These are phyloP conservation scores for Pyrus hybrid DNA, from an alignment of 331 rosid species.

Conservation along the genomic window DNA sequence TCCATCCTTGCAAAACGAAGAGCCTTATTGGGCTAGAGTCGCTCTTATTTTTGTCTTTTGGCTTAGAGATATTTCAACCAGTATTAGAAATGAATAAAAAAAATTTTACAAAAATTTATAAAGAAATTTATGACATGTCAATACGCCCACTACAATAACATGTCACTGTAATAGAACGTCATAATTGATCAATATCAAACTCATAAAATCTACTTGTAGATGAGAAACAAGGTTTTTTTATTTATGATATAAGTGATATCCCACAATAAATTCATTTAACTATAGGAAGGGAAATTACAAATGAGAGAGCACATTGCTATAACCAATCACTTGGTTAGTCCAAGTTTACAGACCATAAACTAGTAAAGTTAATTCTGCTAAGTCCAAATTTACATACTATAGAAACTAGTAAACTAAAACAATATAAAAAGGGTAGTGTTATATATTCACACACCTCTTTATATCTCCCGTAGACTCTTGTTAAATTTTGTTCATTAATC, in stretches of 20 bases:
- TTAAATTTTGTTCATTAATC: too few relatives aligned
- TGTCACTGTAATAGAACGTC: too few relatives aligned
- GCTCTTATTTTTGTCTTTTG: not conserved
- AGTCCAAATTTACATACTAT: not conserved
- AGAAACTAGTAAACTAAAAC: not conserved
- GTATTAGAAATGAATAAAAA: not conserved
- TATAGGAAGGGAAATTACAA: not conserved
- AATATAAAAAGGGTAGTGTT: too few relatives aligned
- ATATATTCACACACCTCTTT: too few relatives aligned
- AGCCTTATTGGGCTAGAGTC: too few relatives aligned
- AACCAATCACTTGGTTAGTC: too few relatives aligned
- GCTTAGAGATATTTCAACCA: not conserved
- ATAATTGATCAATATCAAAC: not conserved
- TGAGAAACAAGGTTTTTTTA: not conserved
- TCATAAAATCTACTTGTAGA: not conserved
- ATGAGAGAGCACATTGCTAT: not conserved
- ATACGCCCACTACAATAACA: not conserved
- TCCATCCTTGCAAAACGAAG: too few relatives aligned
- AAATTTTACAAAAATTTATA: too few relatives aligned
- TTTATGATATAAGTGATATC: too few relatives aligned
- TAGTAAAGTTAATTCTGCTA: not conserved
- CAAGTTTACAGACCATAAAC: not conserved
- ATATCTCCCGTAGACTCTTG: too few relatives aligned
- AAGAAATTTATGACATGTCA: not conserved
- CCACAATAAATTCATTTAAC: not conserved